Evolutionary conservation across 2,329 filamentous ascomycete genomes (phyloP).

Genomic region (Fusarium pseudoanthophilum): DNA sequence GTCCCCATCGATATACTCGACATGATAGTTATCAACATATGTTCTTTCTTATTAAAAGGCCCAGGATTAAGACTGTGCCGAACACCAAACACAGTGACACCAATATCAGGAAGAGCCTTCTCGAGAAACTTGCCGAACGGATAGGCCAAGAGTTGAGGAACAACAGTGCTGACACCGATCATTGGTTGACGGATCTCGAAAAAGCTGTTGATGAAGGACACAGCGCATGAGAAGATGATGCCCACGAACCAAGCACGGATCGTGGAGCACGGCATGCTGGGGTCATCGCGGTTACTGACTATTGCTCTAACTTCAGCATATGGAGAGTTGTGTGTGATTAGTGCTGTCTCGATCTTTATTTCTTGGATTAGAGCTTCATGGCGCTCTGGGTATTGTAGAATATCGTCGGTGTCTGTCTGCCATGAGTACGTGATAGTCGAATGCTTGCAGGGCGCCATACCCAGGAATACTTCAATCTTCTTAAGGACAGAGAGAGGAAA

Average conservation of each 20-base stretch:
- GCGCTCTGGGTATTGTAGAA: conserved; percentile 52
- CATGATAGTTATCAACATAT: conserved; percentile 70
- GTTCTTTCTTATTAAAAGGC: conserved; percentile 68
- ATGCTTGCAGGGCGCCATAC: conserved; percentile 33
- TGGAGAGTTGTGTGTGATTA: conserved; percentile 64
- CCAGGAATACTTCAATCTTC: conserved; percentile 52
- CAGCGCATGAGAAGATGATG: conserved; percentile 58
- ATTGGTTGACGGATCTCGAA: conserved; percentile 66
- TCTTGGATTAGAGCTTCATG: conserved; percentile 56
- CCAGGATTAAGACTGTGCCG: conserved; percentile 65
- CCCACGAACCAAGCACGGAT: conserved; percentile 65
- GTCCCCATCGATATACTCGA: conserved; percentile 65
- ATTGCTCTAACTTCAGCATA: conserved; percentile 67
- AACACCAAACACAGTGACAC: conserved; percentile 58
- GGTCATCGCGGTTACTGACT: conserved; percentile 64
- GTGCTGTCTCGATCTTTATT: conserved; percentile 63
- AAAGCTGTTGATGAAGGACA: conserved; percentile 65
- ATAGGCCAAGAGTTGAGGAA: conserved; percentile 67
- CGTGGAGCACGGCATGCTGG: conserved; percentile 62
- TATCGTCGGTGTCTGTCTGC: conserved; percentile 42
- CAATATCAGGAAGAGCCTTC: conserved; percentile 60
- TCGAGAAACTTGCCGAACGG: conserved; percentile 64
- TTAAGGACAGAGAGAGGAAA: conserved; percentile 50
- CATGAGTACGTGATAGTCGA: background rate
- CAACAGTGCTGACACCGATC: conserved; percentile 63